Base-by-base conservation (phyloP, 108 stramenopile genomes). In the Tribonema minus region DNA sequence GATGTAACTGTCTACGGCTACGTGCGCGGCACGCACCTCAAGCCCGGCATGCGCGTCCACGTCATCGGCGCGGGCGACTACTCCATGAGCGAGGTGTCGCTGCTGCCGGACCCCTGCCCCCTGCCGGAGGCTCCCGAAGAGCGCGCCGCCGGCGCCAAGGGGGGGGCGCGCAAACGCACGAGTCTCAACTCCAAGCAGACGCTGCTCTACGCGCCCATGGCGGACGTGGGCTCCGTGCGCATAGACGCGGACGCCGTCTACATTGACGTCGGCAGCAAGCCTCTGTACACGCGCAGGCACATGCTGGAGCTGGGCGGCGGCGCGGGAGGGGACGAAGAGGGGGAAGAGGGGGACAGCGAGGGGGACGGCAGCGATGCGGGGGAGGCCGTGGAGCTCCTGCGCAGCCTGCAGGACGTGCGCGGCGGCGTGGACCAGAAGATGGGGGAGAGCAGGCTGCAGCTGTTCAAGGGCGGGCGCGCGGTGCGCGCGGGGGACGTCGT, bases 181-280 rank as follows among this genome's bases (percentile, higher is more conserved):
- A 87, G 90, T 4, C 88, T 95, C 35, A 93, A 86, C 58, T 91
- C 90, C 71, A 93, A 93, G 81, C 95, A 96, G 67, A 86, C 88
- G 35, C 85, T 93, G 36, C 84, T 99, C 92, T n/a, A n/a, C n/a
- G n/a, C n/a, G n/a, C n/a, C n/a, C n/a, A n/a, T n/a, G n/a, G n/a
- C n/a, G n/a, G n/a, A 96, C 80, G 93, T 96, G 5, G 98, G 98
- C 35, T 83, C 86, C 27, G 94, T 99, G 15, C 76, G 87, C 5
- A 92, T 92, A 33, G 98, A 99, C 82, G 93, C 91, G 64, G 98
- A 96, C 79, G 95, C 94, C 26, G 91, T 96, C 37, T 99, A 97
- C 88, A 97, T 99, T 78, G 95, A 99, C 78, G 89, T 99, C 66
- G 91, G 92, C 39, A 75, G 88, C n/a, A n/a, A n/a, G 66, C 90